Base-by-base conservation (phyloP, 2,329 filamentous ascomycete species). In the Cordyceps tenuipes region DNA sequence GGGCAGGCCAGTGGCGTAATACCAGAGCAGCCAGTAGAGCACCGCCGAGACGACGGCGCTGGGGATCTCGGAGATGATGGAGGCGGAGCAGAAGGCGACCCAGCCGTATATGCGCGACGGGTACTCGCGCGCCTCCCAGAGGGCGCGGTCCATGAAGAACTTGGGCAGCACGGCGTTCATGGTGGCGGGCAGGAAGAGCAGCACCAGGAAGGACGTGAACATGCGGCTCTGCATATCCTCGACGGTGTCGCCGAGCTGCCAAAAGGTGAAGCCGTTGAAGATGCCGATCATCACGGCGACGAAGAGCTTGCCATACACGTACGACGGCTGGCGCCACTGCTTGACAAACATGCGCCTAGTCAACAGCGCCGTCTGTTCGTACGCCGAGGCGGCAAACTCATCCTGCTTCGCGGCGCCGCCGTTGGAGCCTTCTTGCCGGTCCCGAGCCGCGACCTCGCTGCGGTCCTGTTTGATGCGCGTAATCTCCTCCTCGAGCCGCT, bases 251-350 rank as follows among this genome's bases (percentile, higher is more conserved):
- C 85, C 86, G 3, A 90, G 79, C 65, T 86, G 77, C 77, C 81
- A 91, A n/a, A 90, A 91, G 4, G 88, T 90, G 73, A 90, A 91
- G 23, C 87, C 87, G 73, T 90, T 90, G 78, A 91, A 90, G 70
- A 91, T 84, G 17, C 86, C 88, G 49, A 89, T 78, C 62, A 90
- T 80, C 61, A 90, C 82, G 4, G 84, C 79, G 39, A 86, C 81
- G 71, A 91, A 91, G 29, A 93, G 75, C 69, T 90, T 91, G 62
- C 86, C 85, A 71, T 91, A 91, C 59, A 90, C 76, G 70, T 92
- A 93, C 1, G 83, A 85, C 0, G 88, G 86, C 63, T 90, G 85
- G 15, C 89, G 81, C 88, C 88, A 91, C 74, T 91, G 86, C 65
- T 90, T 83, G 4, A 76, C 76, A 71, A 91, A 91, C 54, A 87